Percentiles rank a stretch among this genome's conserved stretches.
phyloP scores from a whole-genome alignment of 2,329 filamentous ascomycete genomes.

The Monosporascus sp. region DNA sequence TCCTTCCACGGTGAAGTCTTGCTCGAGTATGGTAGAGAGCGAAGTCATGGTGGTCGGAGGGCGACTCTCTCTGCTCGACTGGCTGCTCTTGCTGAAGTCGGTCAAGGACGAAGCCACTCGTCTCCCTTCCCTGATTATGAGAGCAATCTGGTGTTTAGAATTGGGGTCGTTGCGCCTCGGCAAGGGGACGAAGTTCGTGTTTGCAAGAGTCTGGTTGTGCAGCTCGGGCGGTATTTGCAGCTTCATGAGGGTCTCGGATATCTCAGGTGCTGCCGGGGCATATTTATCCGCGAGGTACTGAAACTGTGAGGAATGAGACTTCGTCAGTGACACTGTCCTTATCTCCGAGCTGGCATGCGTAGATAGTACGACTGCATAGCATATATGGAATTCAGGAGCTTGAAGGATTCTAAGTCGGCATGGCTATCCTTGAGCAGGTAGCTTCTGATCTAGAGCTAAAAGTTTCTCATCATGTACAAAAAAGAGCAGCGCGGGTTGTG shows the following conservation, averaged over 20 bases:
- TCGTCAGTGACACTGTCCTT: conserved; percentile 4
- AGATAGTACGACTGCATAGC: no score
- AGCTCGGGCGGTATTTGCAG: conserved; percentile 57
- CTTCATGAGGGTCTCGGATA: conserved; percentile 61
- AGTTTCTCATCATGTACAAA: conserved; percentile 35
- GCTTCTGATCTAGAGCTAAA: conserved; percentile 86
- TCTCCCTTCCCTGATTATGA: conserved; percentile 60
- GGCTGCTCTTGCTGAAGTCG: conserved; percentile 46
- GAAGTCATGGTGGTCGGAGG: conserved; percentile 48
- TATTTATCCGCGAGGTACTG: conserved; percentile 63
- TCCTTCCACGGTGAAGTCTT: conserved; percentile 85
- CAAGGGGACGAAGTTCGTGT: conserved; percentile 47
- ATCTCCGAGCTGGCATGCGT: conserved; percentile 2
- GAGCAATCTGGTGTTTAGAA: conserved; percentile 53
- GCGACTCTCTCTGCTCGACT: conserved; percentile 42
- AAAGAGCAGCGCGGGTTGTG: conserved; percentile 5
- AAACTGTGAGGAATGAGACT: conserved; percentile 38
- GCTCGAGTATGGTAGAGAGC: conserved; percentile 66
- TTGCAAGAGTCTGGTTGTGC: conserved; percentile 40
- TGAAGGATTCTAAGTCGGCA: conserved; percentile 50
- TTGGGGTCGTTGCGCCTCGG: conserved; percentile 42
- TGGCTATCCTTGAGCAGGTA: conserved; percentile 41
- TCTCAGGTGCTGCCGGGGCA: conserved; percentile 58
- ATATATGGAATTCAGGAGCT: conserved; percentile 31
- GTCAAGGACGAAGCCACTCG: conserved; percentile 47